Evolutionary conservation across 768 basidiomycete genomes (phyloP).

Genomic region (Suillus discolor): DNA sequence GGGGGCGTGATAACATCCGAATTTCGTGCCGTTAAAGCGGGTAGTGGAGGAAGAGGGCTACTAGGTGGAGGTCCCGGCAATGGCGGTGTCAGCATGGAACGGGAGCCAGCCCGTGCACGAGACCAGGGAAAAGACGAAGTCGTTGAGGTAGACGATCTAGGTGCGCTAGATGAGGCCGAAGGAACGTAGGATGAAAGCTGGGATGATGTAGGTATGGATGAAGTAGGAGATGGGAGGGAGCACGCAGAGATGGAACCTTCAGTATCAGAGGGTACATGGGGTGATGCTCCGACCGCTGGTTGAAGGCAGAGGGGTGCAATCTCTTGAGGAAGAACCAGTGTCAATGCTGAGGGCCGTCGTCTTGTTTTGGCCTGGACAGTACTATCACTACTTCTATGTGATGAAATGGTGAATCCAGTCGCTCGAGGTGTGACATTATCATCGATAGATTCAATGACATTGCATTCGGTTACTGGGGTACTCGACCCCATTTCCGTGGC

Average conservation of each 20-base stretch:
- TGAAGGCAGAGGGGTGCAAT: constrained; percentile 11
- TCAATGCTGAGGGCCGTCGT: constrained; percentile 17
- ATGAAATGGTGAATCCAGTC: constrained; percentile 15
- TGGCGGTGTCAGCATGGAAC: constrained; percentile 28
- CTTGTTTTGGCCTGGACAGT: constrained; percentile 9
- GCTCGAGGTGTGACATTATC: constrained; percentile 31
- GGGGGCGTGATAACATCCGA: neutral
- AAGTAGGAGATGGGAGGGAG: constrained; percentile 19
- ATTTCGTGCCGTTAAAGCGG: constrained; percentile 6
- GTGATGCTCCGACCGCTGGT: constrained; percentile 24
- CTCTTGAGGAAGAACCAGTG: constrained; percentile 18
- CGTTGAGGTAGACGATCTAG: constrained; percentile 4
- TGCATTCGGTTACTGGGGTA: constrained; percentile 10
- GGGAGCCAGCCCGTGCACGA: constrained; percentile 27
- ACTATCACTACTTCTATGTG: neutral
- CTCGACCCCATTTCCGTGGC: constrained; percentile 12
- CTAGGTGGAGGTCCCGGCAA: constrained; percentile 29
- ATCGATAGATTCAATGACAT: constrained; percentile 14
- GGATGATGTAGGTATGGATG: constrained; percentile 6
- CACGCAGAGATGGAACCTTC: constrained; percentile 12
- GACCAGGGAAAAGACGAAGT: constrained; percentile 20
- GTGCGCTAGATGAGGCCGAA: constrained; percentile 4
- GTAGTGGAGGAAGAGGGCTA: constrained; percentile 32
- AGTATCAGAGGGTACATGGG: constrained; percentile 25
- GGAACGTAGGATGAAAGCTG: constrained; percentile 11